phyloP scores from a whole-genome alignment of 192 early-diverging fungal species.

The Backusella luteola region DNA sequence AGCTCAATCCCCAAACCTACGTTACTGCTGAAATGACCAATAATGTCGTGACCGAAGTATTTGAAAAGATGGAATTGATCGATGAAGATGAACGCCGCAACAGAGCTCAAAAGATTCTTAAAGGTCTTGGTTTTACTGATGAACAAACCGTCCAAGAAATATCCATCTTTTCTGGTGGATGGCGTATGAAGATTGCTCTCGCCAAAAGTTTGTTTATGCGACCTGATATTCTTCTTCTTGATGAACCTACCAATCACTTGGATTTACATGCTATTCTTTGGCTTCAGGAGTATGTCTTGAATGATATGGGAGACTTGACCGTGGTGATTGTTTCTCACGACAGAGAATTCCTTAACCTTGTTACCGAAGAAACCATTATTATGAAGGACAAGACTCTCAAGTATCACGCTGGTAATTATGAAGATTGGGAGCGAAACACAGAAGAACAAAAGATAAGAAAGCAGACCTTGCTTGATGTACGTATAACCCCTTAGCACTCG shows the following conservation, averaged over 20 bases:
- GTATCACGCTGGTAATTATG: conserved; percentile 86
- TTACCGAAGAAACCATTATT: conserved; percentile 74
- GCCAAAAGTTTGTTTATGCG: conserved; percentile 82
- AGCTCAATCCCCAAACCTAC: conserved; percentile 37
- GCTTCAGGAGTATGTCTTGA: conserved; percentile 78
- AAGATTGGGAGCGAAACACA: conserved; percentile 74
- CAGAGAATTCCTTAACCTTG: conserved; percentile 80
- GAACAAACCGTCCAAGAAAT: conserved; percentile 64
- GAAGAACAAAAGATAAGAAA: conserved; percentile 72
- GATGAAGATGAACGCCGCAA: conserved; percentile 63
- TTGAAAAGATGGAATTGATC: conserved; percentile 58
- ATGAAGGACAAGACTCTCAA: conserved; percentile 68
- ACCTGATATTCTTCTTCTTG: conserved; percentile 79
- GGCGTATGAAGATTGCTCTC: conserved; percentile 85
- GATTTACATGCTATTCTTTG: conserved; percentile 92
- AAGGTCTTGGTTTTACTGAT: conserved; percentile 70
- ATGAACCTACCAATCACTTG: conserved; percentile 91
- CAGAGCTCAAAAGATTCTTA: conserved; percentile 67
- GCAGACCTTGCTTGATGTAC: conserved; percentile 55
- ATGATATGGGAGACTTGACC: conserved; percentile 49
- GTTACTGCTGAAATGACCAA: conserved; percentile 43
- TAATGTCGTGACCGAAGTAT: conserved; percentile 57
- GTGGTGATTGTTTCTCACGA: conserved; percentile 91
- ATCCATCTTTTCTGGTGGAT: conserved; percentile 77
- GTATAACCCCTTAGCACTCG: not conserved